Evolutionary conservation across 768 basidiomycete species (phyloP).

Genomic region (Russula sp.): DNA sequence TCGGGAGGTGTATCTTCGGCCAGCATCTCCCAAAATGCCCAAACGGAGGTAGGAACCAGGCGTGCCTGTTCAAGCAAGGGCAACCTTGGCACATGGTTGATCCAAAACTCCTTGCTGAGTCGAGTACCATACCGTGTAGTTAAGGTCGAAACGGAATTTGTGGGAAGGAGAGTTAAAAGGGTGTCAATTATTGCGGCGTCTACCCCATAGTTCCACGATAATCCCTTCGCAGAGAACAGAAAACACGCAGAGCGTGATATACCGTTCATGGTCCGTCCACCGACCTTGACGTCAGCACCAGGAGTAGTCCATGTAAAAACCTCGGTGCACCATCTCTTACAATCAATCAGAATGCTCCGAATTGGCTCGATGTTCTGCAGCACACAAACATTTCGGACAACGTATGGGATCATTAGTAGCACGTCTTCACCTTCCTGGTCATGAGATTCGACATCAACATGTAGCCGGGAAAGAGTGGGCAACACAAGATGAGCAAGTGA

Average conservation of each 20-base stretch:
- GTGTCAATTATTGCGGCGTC: neutral
- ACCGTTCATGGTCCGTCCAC: neutral
- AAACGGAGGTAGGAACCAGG: neutral
- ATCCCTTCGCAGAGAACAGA: neutral
- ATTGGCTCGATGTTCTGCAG: slow-evolving; percentile 12
- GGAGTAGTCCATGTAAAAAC: neutral
- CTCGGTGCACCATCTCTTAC: neutral
- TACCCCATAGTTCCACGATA: neutral
- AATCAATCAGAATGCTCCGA: neutral
- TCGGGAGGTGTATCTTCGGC: neutral
- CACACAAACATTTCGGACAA: slow-evolving; percentile 1
- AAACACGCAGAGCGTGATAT: neutral
- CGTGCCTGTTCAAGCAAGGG: neutral
- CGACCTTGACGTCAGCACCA: neutral
- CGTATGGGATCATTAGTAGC: neutral
- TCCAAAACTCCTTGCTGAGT: neutral
- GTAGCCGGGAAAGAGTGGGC: slow-evolving; percentile 4
- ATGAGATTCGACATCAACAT: neutral
- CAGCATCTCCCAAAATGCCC: neutral
- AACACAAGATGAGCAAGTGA: slow-evolving; percentile 10
- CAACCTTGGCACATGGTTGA: neutral
- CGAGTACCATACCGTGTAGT: neutral
- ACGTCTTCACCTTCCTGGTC: neutral
- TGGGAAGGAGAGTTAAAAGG: neutral
- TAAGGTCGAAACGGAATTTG: neutral